Base-by-base conservation (phyloP, 202 grass and related monocot species). In the Saccharum hybrid region DNA sequence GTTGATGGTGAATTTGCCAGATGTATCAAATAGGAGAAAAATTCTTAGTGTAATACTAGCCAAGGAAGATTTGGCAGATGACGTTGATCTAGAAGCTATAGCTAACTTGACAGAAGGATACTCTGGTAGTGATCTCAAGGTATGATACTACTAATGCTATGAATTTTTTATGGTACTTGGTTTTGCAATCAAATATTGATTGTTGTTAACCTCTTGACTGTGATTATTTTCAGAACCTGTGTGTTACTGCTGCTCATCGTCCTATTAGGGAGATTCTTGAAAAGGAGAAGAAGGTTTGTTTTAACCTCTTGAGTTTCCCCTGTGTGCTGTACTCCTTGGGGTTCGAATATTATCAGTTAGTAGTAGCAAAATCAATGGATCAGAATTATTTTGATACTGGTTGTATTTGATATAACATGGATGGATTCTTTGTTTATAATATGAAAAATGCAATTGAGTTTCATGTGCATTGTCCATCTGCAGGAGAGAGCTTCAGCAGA, bases 1-100 rank as follows among this genome's bases (percentile, higher is more conserved):
- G 89, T 96, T 99, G 86, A 96, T 99, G 96, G 93, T 99, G 86
- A 99, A 92, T 82, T 92, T 99, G 71, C 96, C 93, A 10, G 93
- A 96, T 83, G 88, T 89, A 81, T 81, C 88, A 72, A 99, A 99
- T 83, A 92, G 96, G 85, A 94, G 80, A 84, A 99, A 99, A 89
- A 92, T 96, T 85, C 86, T 99, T 54, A 88, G 86, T 26, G 86
- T 99, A 71, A 99, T 99, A 88, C 86, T 96, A 71, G 89, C 89
- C 39, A 99, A 99, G 87, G 96, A 99, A 87, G 96, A 96, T 82
- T 91, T 96, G 71, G 91, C 87, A 2, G 71, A 83, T 75, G 86
- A 92, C 80, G 89, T 94, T 28, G 91, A 96, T 81, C 86, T 96
- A 77, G 96, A 99, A 82, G 88, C 63, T 75, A 48, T 96, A 74